Base-by-base conservation (phyloP, 768 basidiomycete genomes). In the Suillus cothurnatus region DNA sequence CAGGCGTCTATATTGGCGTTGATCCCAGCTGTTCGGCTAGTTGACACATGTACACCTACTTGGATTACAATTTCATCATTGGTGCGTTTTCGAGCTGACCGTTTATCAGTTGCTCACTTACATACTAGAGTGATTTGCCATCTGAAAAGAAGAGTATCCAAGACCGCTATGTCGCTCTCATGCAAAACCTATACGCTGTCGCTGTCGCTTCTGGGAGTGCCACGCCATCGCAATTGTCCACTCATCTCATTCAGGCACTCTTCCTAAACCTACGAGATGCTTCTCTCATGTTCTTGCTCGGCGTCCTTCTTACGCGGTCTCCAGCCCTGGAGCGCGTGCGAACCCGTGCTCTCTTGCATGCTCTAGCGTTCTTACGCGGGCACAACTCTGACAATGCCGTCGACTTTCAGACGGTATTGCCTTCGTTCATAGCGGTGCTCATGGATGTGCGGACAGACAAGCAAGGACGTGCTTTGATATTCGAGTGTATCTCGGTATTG, bases 381-480 rank as follows among this genome's bases (percentile, higher is more conserved):
- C 88, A 94, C 74, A 71, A 80, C 2, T 79, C 84, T 55, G 77
- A 82, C 49, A 80, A 82, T 43, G 79, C 82, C 17, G 75, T 89
- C 5, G 95, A 97, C 74, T 93, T 96, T 76, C 91, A 95, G 74
- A 88, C 87, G 0, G 82, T 95, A 7, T 71, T 95, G 14, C 92
- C 93, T 1, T 81, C 88, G 3, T 73, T 94, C 12, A 78, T 95
- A 1, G 83, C 90, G 26, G 82, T 87, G 12, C 70, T 94, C 15
- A 57, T 71, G 69, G 71, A 78, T 62, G 26, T 52, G 17, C 71
- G 72, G 50, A 70, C 66, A 4, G 69, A 74, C 41, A 76, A 77
- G 62, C 72, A 72, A 50, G 72, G 73, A 8, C 71, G 75, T 14
- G 69, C 72, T 36, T 62, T 76, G 66, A 86, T 88, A 21, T 70